Evolutionary conservation across 108 stramenopile genomes (phyloP), one percentile per base, ranked within the genome.

Genomic region (Skeletonema tropicum): DNA sequence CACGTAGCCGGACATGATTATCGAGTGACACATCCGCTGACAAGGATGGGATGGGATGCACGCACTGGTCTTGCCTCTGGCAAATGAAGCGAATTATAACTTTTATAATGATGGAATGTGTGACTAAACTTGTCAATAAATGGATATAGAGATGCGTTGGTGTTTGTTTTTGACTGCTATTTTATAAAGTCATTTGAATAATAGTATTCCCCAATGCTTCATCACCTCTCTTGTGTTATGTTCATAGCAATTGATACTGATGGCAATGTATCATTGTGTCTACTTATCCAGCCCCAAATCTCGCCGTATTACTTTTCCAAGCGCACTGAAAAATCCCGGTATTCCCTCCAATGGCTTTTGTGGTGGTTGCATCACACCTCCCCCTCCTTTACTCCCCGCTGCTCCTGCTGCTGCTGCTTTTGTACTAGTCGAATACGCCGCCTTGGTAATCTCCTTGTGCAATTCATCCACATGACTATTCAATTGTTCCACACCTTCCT

Each of bases 1-100:
- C 10, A 11, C 3, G 68, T 94, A 21, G 68, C 80, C 19, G 90
- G 90, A 7, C 42, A 78, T 36, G n/a, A 29, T 21, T 90, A 78
- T 57, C 75, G 74, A 19, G 92, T 93, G 30, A 93, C 92, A 10
- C 92, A 93, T 75, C 92, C 92, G 4, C 62, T 91, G 25, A 87
- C 90, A 9, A 64, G 49, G 57, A 73, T 91, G 38, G 92, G 92
- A 23, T 88, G 85, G 83, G 70, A 79, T 46, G 62, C 49, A 45
- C 57, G 68, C 35, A 72, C 77, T 19, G 77, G 83, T 3, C 23
- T 83, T 10, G 83, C 83, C 23, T 23, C 52, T 23, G 9, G 52
- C 23, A 25, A 55, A n/a, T 15, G 42, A 45, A 15, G 42, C 15
- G 42, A 3, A 45, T 15, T 2, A 39, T 39, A 39, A 29, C 26